Conservation (phyloP, 495 filamentous ascomycete genomes). For the Achaetomiella virescens region DNA sequence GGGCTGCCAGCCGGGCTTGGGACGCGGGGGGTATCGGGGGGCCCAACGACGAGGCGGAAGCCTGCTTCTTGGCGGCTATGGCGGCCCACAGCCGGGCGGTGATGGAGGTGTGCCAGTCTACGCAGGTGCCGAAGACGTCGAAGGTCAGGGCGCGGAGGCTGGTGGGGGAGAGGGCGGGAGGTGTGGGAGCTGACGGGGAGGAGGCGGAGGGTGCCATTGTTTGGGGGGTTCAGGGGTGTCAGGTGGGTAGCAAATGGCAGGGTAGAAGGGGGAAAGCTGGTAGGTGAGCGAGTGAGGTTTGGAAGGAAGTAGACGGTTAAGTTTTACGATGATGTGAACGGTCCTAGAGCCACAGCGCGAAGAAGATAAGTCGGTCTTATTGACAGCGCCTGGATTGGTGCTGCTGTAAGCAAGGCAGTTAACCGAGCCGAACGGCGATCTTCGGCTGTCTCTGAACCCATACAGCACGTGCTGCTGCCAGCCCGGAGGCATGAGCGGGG, state of each 20-base stretch:
- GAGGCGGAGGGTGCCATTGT: background rate
- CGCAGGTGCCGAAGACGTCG: constrained; percentile 70
- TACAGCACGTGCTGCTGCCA: background rate
- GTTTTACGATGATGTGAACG: no score
- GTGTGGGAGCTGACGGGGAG: background rate
- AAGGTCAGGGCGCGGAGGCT: constrained; percentile 45
- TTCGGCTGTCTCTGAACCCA: no score
- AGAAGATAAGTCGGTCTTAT: no score
- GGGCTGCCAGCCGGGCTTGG: constrained; percentile 38
- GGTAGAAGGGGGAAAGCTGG: background rate
- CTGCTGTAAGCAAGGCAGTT: no score
- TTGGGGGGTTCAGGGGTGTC: no score
- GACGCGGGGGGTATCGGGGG: constrained; percentile 34
- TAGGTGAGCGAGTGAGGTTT: no score
- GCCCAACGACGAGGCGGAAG: constrained; percentile 24
- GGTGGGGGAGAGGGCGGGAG: background rate
- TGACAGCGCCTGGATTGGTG: no score
- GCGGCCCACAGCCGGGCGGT: constrained; percentile 47
- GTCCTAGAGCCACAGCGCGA: no score
- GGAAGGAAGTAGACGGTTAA: no score
- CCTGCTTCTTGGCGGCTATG: constrained; percentile 36
- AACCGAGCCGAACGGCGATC: no score
- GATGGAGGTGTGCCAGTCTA: constrained; percentile 64
- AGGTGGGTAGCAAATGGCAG: background rate
- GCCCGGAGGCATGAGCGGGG: background rate